These are phyloP conservation scores for Kwoniella sp. DNA, from an alignment of 768 basidiomycete species.

Conservation along the genomic window DNA sequence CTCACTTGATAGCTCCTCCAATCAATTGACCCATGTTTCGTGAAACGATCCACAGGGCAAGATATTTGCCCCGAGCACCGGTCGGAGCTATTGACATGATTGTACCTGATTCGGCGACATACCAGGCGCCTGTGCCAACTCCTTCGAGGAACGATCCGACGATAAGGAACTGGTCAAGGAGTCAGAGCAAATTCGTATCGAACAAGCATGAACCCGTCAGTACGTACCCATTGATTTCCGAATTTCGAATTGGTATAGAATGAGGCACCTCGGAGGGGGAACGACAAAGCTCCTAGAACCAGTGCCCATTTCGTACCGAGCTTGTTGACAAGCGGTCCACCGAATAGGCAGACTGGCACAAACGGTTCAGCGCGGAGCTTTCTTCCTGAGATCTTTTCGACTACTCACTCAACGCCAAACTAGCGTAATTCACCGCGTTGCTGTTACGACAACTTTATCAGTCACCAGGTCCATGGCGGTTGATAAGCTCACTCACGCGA, in stretches of 20 bases:
- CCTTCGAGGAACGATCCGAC: conserved; percentile 25
- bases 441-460: neutral
- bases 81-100: conserved; percentile 29
- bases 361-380: neutral
- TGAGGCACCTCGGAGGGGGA: conserved; percentile 19
- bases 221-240: conserved; percentile 13
- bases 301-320: conserved; percentile 41
- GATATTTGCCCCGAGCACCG: conserved; percentile 31
- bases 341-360: conserved; percentile 25
- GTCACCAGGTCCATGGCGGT: neutral
- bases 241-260: conserved; percentile 17
- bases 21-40: conserved; percentile 29
- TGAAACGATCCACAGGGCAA: conserved; percentile 29
- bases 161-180: conserved; percentile 9
- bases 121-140: conserved; percentile 20
- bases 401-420: conserved; percentile 22
- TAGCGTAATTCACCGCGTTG: conserved; percentile 22
- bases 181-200: neutral
- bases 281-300: conserved; percentile 27
- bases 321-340: conserved; percentile 45
- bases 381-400: too few relatives aligned
- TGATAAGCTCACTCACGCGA: conserved; percentile 16
- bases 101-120: conserved; percentile 31
- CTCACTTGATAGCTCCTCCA: conserved; percentile 32
- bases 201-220: neutral